These are phyloP conservation scores for Debaryomyces sp. DNA, from an alignment of 1,139 yeast genomes.

Conservation along the genomic window DNA sequence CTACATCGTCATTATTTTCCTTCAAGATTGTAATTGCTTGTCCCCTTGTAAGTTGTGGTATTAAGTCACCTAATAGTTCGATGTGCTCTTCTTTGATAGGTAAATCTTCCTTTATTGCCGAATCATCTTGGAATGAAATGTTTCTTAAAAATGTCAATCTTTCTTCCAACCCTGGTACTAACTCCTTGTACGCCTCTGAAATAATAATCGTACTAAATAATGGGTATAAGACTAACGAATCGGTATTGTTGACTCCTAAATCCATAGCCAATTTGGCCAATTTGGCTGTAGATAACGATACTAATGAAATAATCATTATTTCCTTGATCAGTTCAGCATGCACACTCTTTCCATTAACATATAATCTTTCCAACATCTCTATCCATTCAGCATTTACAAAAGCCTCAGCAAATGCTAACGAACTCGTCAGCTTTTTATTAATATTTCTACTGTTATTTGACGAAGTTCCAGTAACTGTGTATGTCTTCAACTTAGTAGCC, in stretches of 20 bases:
- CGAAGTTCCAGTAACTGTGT: slow-evolving; percentile 12
- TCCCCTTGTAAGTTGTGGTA: slow-evolving; percentile 54
- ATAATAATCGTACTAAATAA: slow-evolving; percentile 55
- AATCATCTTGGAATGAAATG: slow-evolving; percentile 13
- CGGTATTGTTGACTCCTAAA: slow-evolving; percentile 45
- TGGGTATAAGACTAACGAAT: slow-evolving; percentile 50
- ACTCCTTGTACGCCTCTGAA: slow-evolving; percentile 42
- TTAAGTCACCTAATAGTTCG: slow-evolving; percentile 51
- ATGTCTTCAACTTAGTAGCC: slow-evolving; percentile 11
- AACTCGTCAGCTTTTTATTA: slow-evolving; percentile 20
- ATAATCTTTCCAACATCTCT: slow-evolving; percentile 56
- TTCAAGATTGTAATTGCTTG: slow-evolving; percentile 51
- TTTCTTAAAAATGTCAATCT: slow-evolving; percentile 45
- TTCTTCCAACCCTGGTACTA: slow-evolving; percentile 53
- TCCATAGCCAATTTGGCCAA: slow-evolving; percentile 45
- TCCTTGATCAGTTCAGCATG: slow-evolving; percentile 49
- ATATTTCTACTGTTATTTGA: slow-evolving; percentile 17
- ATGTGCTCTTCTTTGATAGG: slow-evolving; percentile 41
- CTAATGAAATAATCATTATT: slow-evolving; percentile 53
- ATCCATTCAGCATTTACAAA: slow-evolving; percentile 62
- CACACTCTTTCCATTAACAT: slow-evolving; percentile 57
- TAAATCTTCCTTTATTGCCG: slow-evolving; percentile 11
- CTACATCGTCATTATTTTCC: slow-evolving; percentile 55
- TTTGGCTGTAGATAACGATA: slow-evolving; percentile 50
- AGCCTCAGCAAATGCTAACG: slow-evolving; percentile 48